Conservation (phyloP, 441 rosid genomes). For the Kokia cookei region DNA sequence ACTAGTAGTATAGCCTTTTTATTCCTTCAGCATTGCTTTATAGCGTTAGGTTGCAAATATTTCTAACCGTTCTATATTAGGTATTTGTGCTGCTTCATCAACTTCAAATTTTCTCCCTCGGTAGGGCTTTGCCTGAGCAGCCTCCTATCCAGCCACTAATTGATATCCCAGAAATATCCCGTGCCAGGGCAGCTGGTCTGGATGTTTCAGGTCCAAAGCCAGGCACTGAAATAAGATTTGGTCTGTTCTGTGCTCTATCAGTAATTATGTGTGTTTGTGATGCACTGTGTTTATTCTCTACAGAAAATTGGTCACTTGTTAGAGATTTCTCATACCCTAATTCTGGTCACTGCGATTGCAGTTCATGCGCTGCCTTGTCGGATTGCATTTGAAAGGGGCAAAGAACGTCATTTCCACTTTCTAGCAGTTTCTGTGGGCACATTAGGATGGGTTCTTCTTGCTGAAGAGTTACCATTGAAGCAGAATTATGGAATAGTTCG, state of each 20-base stretch:
- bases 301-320: neutral
- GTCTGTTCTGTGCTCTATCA: constrained; percentile 30
- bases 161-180: constrained; percentile 46
- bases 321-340: constrained; percentile 6
- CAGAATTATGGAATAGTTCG: constrained; percentile 66
- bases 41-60: constrained; percentile 6
- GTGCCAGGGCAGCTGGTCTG: constrained; percentile 60
- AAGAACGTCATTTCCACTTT: constrained; percentile 72
- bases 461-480: constrained; percentile 68
- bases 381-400: constrained; percentile 95
- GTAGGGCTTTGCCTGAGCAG: constrained; percentile 72
- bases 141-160: constrained; percentile 52
- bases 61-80: constrained; percentile 30
- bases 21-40: neutral
- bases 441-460: constrained; percentile 85
- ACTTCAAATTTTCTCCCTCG: constrained; percentile 74
- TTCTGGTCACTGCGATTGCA: constrained; percentile 36
- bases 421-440: constrained; percentile 62
- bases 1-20: neutral
- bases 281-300: neutral
- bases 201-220: constrained; percentile 75
- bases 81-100: constrained; percentile 90
- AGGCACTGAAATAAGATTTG: constrained; percentile 70
- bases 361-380: constrained; percentile 87
- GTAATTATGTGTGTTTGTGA: neutral